Conservation (phyloP, 306 rosid species). For the Quercus ilex region DNA sequence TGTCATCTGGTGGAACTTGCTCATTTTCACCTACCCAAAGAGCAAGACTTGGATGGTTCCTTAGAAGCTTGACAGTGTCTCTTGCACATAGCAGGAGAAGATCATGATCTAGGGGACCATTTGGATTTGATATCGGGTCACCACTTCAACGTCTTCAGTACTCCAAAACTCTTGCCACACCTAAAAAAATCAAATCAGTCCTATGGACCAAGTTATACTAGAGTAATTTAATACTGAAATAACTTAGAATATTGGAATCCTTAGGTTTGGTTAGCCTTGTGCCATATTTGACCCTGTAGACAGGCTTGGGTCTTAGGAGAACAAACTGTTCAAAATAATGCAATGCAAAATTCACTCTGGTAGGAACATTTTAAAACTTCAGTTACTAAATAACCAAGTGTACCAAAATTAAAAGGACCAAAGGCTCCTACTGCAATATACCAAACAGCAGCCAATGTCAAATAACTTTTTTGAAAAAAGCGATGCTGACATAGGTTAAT, state of each 20-base stretch:
- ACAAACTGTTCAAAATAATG: background rate
- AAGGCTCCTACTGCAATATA: background rate
- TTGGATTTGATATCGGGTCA: conserved; percentile 48
- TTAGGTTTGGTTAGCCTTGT: background rate
- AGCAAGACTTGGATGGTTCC: conserved; percentile 94
- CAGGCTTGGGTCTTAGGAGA: no score
- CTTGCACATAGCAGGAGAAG: conserved; percentile 90
- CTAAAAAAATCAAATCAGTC: conserved; percentile 40
- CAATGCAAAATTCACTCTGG: background rate
- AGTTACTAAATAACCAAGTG: background rate
- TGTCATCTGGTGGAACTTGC: conserved; percentile 86
- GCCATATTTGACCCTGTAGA: no score
- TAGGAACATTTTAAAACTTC: background rate
- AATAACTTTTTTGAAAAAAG: background rate
- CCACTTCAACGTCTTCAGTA: conserved; percentile 95
- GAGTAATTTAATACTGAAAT: background rate
- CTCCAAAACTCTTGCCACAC: conserved; percentile 99
- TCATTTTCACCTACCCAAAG: conserved; percentile 98
- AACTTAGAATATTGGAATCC: background rate
- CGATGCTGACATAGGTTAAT: background rate
- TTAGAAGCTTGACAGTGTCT: conserved; percentile 88
- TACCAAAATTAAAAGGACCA: background rate
- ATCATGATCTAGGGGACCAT: conserved; percentile 89
- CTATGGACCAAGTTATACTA: conserved; percentile 17
- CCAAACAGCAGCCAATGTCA: background rate